Conservation (phyloP, 306 rosid species). For the Lagenaria siceraria region DNA sequence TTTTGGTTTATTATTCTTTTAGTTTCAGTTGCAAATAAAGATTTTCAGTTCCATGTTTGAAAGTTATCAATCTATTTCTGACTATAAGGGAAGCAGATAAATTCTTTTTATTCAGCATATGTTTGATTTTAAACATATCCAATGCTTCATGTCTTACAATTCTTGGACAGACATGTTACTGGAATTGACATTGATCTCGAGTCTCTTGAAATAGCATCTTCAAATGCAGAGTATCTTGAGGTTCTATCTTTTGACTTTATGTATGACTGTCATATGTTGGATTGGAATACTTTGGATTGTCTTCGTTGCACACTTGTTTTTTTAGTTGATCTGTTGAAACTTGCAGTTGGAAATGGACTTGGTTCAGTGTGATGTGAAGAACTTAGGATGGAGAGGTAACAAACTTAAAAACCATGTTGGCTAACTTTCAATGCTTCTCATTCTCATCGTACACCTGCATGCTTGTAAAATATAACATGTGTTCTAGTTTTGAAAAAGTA, state of each 20-base stretch:
- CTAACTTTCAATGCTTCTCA: background rate
- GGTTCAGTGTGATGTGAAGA: constrained; percentile 51
- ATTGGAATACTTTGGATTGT: background rate
- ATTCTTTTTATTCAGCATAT: background rate
- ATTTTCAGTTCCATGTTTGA: background rate
- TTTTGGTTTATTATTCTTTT: background rate
- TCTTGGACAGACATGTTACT: constrained; percentile 66
- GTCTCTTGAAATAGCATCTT: constrained; percentile 68
- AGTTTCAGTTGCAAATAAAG: background rate
- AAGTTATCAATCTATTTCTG: background rate
- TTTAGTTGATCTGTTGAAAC: constrained; percentile 21
- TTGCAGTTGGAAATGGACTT: constrained; percentile 77
- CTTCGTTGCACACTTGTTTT: background rate
- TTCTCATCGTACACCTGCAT: background rate
- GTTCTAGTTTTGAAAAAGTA: background rate
- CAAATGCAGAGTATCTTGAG: constrained; percentile 85
- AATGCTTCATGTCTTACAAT: constrained; percentile 1
- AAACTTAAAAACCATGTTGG: background rate
- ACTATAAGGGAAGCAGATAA: background rate
- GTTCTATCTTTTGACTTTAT: constrained; percentile 16
- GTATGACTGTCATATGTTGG: background rate
- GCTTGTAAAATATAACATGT: background rate
- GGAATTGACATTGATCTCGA: constrained; percentile 85
- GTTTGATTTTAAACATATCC: background rate
- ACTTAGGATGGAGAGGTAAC: constrained; percentile 66